Evolutionary conservation across 2,329 filamentous ascomycete species (phyloP).

Genomic region (Clarireedia hainanense): DNA sequence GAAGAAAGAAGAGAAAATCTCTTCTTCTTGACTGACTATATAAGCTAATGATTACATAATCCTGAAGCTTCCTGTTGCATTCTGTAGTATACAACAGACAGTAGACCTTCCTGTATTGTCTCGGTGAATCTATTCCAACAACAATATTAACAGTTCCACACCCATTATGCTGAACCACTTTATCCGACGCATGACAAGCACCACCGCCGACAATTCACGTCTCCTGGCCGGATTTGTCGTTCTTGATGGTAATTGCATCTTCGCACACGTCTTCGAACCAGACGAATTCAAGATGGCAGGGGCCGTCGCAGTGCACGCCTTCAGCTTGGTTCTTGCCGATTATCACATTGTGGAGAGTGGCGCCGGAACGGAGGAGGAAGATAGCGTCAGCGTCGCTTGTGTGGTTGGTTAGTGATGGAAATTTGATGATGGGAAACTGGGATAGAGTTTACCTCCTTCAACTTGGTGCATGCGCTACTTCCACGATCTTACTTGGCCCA

Average conservation of each 20-base stretch:
- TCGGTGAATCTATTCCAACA: too few relatives aligned
- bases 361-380: not conserved
- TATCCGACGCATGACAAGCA: not conserved
- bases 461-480: not conserved
- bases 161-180: not conserved
- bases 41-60: too few relatives aligned
- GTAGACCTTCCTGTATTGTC: too few relatives aligned
- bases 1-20: too few relatives aligned
- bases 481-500: not conserved
- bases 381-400: not conserved
- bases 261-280: not conserved
- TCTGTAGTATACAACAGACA: too few relatives aligned
- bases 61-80: too few relatives aligned
- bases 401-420: not conserved
- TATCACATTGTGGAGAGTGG: not conserved
- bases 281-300: not conserved
- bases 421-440: not conserved
- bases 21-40: too few relatives aligned
- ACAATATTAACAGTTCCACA: not conserved
- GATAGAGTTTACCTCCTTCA: not conserved
- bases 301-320: not conserved
- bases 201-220: not conserved
- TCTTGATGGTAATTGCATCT: not conserved
- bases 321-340: not conserved
- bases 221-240: not conserved